A percentile compares a stretch with the other conserved stretches of the same genome.
Conservation (phyloP, 2,329 filamentous ascomycete species). For the Alternaria rosae region DNA sequence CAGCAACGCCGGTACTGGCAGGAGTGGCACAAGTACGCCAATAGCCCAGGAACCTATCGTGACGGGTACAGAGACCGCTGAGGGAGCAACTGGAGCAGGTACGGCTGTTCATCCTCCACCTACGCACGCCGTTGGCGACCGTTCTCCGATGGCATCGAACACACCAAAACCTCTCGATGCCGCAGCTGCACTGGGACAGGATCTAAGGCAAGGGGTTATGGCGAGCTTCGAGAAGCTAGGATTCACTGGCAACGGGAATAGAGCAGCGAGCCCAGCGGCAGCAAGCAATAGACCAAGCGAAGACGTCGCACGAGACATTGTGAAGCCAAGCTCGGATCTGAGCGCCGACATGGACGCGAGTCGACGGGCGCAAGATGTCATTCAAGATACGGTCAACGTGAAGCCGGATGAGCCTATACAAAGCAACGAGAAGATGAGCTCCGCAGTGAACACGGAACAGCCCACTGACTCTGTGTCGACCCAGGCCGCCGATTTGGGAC, state of each 20-base stretch:
- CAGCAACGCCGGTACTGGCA: slow-evolving; percentile 33
- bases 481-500: neutral
- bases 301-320: slow-evolving; percentile 16
- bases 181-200: slow-evolving; percentile 38
- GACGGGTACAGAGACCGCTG: slow-evolving; percentile 45
- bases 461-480: neutral
- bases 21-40: slow-evolving; percentile 36
- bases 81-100: slow-evolving; percentile 41
- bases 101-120: slow-evolving; percentile 35
- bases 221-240: slow-evolving; percentile 43
- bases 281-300: slow-evolving; percentile 18
- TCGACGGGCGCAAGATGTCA: neutral
- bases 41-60: slow-evolving; percentile 43
- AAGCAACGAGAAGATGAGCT: neutral
- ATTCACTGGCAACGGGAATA: slow-evolving; percentile 23
- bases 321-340: slow-evolving; percentile 18
- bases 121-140: slow-evolving; percentile 29
- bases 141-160: slow-evolving; percentile 10
- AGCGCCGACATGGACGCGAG: neutral
- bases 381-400: neutral
- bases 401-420: neutral
- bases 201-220: slow-evolving; percentile 40
- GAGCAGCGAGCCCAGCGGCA: slow-evolving; percentile 25
- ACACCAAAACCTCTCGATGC: slow-evolving; percentile 33
- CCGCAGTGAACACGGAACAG: neutral